These are phyloP conservation scores for Yamadazyma nakazawae DNA, from an alignment of 805 yeast genomes.

Conservation along the genomic window DNA sequence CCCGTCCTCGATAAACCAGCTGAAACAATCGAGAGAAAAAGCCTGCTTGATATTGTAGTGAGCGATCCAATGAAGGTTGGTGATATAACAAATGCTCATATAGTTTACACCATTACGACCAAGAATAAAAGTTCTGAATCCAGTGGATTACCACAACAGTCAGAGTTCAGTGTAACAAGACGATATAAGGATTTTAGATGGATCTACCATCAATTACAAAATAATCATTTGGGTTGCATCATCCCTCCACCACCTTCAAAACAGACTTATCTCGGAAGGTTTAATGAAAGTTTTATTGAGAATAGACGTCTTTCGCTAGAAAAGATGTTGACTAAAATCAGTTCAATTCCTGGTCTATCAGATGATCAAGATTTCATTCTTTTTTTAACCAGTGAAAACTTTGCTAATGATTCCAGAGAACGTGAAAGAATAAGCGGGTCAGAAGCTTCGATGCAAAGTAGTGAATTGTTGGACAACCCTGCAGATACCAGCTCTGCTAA, in stretches of 20 bases:
- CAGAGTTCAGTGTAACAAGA: conserved; percentile 59
- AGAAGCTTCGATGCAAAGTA: conserved; percentile 40
- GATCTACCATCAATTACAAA: conserved; percentile 84
- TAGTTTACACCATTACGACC: conserved; percentile 77
- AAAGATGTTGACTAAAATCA: conserved; percentile 76
- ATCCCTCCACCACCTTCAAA: conserved; percentile 94
- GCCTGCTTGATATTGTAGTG: conserved; percentile 60
- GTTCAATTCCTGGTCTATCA: conserved; percentile 52
- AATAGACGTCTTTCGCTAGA: conserved; percentile 80
- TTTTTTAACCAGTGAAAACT: conserved; percentile 74
- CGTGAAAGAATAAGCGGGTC: conserved; percentile 60
- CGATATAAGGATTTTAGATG: conserved; percentile 92
- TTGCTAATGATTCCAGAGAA: conserved; percentile 64
- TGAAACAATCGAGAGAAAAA: conserved; percentile 8
- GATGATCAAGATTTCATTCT: conserved; percentile 72
- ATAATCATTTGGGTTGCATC: conserved; percentile 83
- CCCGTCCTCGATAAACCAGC: conserved; percentile 1
- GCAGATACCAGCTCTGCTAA: conserved; percentile 23
- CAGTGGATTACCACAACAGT: conserved; percentile 21
- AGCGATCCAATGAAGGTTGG: conserved; percentile 93
- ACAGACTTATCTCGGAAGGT: conserved; percentile 89
- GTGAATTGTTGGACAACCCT: conserved; percentile 35
- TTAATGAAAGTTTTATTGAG: conserved; percentile 87
- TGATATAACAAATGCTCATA: conserved; percentile 83
- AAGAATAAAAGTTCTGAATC: conserved; percentile 43